These are phyloP conservation scores for Heliamphora pulchella DNA, from an alignment of 179 eudicot species.

Conservation along the genomic window DNA sequence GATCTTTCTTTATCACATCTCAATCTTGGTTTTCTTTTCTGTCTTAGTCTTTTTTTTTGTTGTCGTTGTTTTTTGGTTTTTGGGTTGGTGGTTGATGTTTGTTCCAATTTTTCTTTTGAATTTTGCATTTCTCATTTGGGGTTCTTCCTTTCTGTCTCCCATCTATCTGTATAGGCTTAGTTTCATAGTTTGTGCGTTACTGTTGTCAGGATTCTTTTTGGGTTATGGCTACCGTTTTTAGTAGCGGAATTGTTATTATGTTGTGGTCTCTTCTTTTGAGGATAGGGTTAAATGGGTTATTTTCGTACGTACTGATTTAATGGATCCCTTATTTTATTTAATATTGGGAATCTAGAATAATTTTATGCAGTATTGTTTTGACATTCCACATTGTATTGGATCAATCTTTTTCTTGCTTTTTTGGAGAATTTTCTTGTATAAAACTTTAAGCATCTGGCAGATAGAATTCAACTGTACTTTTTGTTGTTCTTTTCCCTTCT, in stretches of 20 bases:
- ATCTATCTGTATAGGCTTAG: background rate
- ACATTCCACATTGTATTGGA: conserved; percentile 7
- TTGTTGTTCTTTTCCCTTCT: background rate
- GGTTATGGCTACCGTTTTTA: background rate
- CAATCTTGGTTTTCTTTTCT: no score
- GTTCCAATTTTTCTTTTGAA: background rate
- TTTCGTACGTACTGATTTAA: background rate
- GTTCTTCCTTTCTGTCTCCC: conserved; percentile 11
- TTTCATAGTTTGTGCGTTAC: background rate
- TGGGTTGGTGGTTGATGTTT: background rate
- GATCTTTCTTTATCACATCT: background rate
- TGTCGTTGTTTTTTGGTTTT: background rate
- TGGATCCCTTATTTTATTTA: background rate
- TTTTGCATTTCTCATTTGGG: background rate
- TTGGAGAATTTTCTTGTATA: conserved; percentile 4
- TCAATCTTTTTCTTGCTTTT: background rate
- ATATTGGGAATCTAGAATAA: background rate
- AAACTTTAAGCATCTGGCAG: conserved; percentile 16
- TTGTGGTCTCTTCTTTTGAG: background rate
- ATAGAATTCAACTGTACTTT: background rate
- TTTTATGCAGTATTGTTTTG: background rate
- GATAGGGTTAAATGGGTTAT: background rate
- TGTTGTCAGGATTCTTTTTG: background rate
- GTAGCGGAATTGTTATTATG: background rate
- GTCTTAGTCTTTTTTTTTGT: no score